Percentiles rank a stretch among this genome's conserved stretches.
These are phyloP conservation scores for Lactarius tabidus DNA, from an alignment of 768 basidiomycete genomes.

Conservation along the genomic window DNA sequence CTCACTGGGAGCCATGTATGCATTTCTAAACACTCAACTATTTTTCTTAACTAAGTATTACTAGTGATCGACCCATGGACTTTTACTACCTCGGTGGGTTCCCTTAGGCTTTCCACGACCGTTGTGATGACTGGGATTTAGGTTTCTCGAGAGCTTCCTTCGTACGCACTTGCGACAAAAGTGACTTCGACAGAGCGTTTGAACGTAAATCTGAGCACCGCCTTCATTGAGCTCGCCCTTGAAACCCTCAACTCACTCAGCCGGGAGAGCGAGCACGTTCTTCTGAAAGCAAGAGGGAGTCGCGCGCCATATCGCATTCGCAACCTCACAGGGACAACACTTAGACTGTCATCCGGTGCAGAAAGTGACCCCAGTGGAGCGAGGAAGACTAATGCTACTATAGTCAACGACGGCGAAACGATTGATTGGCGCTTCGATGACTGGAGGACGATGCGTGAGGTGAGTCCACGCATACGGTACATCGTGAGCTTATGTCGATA, in stretches of 20 bases:
- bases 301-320: slow-evolving; percentile 92
- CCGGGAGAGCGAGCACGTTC: slow-evolving; percentile 66
- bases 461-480: slow-evolving; percentile 32
- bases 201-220: slow-evolving; percentile 87
- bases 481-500: neutral
- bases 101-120: neutral
- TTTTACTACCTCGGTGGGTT: slow-evolving; percentile 62
- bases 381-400: slow-evolving; percentile 49
- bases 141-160: slow-evolving; percentile 50
- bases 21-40: slow-evolving; percentile 7
- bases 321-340: slow-evolving; percentile 84
- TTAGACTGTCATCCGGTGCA: slow-evolving; percentile 82
- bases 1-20: slow-evolving; percentile 95
- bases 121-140: slow-evolving; percentile 29
- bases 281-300: slow-evolving; percentile 76
- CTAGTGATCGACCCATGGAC: slow-evolving; percentile 96
- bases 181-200: slow-evolving; percentile 77
- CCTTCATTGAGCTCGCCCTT: slow-evolving; percentile 81
- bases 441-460: slow-evolving; percentile 91
- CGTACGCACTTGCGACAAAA: slow-evolving; percentile 52
- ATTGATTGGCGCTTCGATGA: slow-evolving; percentile 98
- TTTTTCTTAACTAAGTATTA: neutral
- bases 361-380: slow-evolving; percentile 46
- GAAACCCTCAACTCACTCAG: slow-evolving; percentile 69
- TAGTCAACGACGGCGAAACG: slow-evolving; percentile 67